Base-by-base conservation (phyloP, 768 basidiomycete species). In the Boletales sp. region DNA sequence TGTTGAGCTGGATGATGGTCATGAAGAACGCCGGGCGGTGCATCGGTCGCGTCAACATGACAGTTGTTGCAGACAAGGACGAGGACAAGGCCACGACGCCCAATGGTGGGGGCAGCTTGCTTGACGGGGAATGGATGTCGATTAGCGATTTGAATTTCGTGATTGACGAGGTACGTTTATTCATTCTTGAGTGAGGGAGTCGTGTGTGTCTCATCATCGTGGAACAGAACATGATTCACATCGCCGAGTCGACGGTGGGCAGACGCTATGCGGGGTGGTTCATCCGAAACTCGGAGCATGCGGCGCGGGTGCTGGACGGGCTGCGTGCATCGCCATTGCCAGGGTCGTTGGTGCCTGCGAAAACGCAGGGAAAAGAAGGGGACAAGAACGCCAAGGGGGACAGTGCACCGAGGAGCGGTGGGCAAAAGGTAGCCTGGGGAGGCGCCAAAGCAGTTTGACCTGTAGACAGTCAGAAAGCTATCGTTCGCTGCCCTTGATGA, bases 231-330 rank as follows among this genome's bases (percentile, higher is more conserved):
- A 94, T 94, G 88, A 88, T 98, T 8, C 90, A 95, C 59, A 93
- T 98, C 55, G 87, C 90, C 4, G 94, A 98, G 68, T 93, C 92
- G 18, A 97, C 92, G 0, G 84, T 95, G 17, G 93, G 94, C 14
- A 75, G 95, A 40, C 84, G 93, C 43, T 97, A 92, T 68, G 95
- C 93, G 3, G 91, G 93, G 35, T 97, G 93, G 90, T 97, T 97
- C 73, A 94, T 97, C 71, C 86, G 93, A 58, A 92, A 94, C 69
- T 90, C 92, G 5, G 94, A 97, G 68, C 83, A 93, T 57, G 86
- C 93, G 21, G 89, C 92, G 62, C 81, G 90, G 56, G 88, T 94
- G 48, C 76, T 86, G 53, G 92, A 94, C 60, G 85, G 86, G 52
- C 73, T 97, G 57, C 84, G 76, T 54, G 70, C 72, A 38, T 71